Base-by-base conservation (phyloP, 768 basidiomycete genomes). In the Gymnopilus dilepis region DNA sequence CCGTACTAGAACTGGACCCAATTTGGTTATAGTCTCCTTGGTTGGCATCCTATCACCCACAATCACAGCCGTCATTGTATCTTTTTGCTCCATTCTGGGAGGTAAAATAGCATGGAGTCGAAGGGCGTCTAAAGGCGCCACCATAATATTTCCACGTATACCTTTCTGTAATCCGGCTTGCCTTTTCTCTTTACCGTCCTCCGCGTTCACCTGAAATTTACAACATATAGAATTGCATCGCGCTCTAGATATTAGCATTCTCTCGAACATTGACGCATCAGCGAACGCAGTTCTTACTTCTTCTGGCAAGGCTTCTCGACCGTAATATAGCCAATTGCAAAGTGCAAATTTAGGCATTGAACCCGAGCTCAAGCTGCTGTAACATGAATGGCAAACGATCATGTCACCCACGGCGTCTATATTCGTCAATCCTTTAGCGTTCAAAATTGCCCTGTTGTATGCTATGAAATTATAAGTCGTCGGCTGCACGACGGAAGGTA, bases 311-410 rank as follows among this genome's bases (percentile, higher is more conserved):
- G 5, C 12, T 8, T 58, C 56, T 8, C 8, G 4, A 6, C 40
- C 56, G 33, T 58, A 58, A 21, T 58, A 58, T 2, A 57, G 41
- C 56, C 56, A 57, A 26, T 57, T 57, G 19, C 13, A 6, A 12
- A 57, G 22, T 2, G 56, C 56, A 34, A 58, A 58, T 19, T 47
- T 43, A 3, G 56, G 56, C 42, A 58, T 51, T 3, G 45, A 9
- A 2, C 8, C 6, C 21, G 22, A 48, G 6, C 13, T 24, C 12
- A 26, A 11, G 22, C 8, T 26, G 17, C 12, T 7, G 17, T 47
- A 22, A 15, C 45, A 47, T 4, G 8, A 5, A 6, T 15, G 21
- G 24, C 45, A 47, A 6, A 47, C 7, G 11, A 6, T 24, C 21
- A 47, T 40, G n/a, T n/a, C 12, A 11, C 38, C 38, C 11, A 40